Evolutionary conservation across 345 rosid genomes (phyloP).

Genomic region (Euphorbia peplus): DNA sequence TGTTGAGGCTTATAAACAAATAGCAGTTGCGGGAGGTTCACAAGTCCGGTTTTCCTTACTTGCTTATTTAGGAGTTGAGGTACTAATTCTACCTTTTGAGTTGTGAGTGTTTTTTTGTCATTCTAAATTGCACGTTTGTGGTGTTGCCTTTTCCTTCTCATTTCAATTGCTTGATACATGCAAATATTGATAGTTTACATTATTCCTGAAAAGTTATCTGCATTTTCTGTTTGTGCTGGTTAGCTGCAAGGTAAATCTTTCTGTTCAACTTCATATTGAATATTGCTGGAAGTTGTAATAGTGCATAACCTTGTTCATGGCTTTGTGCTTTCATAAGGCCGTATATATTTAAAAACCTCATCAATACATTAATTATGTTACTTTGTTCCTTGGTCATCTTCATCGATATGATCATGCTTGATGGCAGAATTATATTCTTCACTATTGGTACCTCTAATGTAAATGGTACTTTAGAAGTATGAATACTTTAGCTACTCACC

Average conservation of each 20-base stretch:
- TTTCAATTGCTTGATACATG: not conserved
- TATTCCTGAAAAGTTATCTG: not conserved
- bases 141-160: conserved; percentile 4
- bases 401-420: not conserved
- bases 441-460: not conserved
- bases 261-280: not conserved
- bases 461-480: conserved; percentile 2
- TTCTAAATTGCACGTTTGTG: too few relatives aligned
- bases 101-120: too few relatives aligned
- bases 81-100: conserved; percentile 20
- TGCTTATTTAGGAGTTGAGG: conserved; percentile 86
- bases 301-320: conserved; percentile 3
- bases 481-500: not conserved
- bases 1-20: conserved; percentile 77
- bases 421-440: not conserved
- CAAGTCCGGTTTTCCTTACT: conserved; percentile 75
- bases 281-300: not conserved
- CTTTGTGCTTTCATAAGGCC: not conserved
- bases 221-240: conserved; percentile 3
- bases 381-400: not conserved
- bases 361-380: not conserved
- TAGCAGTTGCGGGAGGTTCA: conserved; percentile 76
- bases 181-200: not conserved
- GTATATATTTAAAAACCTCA: not conserved
- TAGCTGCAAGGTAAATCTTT: not conserved